Base-by-base conservation (phyloP, 306 rosid species). In the Crataegus laevigata region DNA sequence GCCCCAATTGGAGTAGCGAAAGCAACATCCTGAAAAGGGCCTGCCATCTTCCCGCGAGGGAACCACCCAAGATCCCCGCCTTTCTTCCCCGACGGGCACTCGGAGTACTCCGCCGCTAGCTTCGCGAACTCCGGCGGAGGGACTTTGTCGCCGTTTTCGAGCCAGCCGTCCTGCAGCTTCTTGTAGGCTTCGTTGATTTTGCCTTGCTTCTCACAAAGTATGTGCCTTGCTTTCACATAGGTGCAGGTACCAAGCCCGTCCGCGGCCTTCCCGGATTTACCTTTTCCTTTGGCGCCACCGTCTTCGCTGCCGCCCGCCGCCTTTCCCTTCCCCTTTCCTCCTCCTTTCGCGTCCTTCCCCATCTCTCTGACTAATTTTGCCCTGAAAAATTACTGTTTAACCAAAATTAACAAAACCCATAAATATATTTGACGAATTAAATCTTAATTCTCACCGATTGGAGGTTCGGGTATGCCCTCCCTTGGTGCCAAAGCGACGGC, bases 31-130 rank as follows among this genome's bases (percentile, higher is more conserved):
- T 94, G 98, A 85, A 94, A 94, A 25, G 97, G 97, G 25, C 97
- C 98, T 0, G 98, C 97, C 98, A 94, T 94, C 86, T 94, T 94
- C 68, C 98, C 97, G 6, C 98, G 90, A 5, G 98, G 98, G 78
- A 94, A 94, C 98, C 98, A 94, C 73, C 98, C 97, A 12, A 94
- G 91, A 80, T 94, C 98, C 50, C 98, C 98, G 52, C 98, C 98
- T 78, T 94, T 94, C 88, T 94, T 94, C 66, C 96, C 98, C 3
- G 98, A 94, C 22, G 98, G 98, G 43, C 98, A 94, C 84, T 94
- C 98, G 2, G 98, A 94, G 83, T 80, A 94, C 58, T 73, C 77
- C 3, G 77, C 60, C 3, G 77, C 69, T 11, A 73, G 18, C 91
- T 94, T 94, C 5, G 97, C 96, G 85, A 91, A 94, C 86, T 94